Percentiles rank a stretch among this genome's conserved stretches.
phyloP scores from a whole-genome alignment of 2,329 filamentous ascomycete genomes.

The Fusarium duplospermum region DNA sequence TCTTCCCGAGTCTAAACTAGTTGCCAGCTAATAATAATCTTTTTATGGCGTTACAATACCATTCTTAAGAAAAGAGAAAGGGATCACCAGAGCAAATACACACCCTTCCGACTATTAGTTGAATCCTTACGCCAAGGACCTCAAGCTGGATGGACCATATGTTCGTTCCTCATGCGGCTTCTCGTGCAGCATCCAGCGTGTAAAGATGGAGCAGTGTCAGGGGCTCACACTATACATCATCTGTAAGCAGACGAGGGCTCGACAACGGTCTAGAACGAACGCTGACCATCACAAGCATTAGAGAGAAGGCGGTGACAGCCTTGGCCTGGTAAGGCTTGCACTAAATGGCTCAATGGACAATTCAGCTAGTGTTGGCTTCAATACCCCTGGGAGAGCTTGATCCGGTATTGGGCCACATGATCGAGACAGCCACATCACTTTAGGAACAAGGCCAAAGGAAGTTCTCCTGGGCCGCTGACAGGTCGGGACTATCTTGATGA shows the following conservation, averaged over 20 bases:
- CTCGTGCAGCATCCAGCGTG: not conserved
- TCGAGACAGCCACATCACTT: not conserved
- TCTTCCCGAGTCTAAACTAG: not conserved
- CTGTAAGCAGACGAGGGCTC: not conserved
- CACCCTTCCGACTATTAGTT: not conserved
- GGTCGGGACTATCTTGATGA: not conserved
- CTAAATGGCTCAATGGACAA: not conserved
- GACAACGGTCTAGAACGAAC: not conserved
- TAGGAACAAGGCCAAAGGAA: not conserved
- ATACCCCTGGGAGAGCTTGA: not conserved
- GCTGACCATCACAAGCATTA: not conserved
- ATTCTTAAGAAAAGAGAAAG: not conserved
- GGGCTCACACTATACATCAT: not conserved
- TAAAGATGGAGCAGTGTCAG: not conserved
- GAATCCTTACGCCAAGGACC: not conserved
- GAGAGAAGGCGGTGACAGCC: not conserved
- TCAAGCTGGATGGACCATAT: not conserved
- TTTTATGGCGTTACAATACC: not conserved
- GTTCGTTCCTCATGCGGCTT: not conserved
- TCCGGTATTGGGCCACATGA: not conserved
- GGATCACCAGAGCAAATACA: not conserved
- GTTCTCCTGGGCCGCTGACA: not conserved
- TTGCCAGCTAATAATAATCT: not conserved
- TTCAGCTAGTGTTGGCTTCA: not conserved
- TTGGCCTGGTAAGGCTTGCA: not conserved